Percentiles rank a stretch among this genome's conserved stretches.
Evolutionary conservation across 345 rosid species (phyloP).

Genomic region (Heritiera fomes): DNA sequence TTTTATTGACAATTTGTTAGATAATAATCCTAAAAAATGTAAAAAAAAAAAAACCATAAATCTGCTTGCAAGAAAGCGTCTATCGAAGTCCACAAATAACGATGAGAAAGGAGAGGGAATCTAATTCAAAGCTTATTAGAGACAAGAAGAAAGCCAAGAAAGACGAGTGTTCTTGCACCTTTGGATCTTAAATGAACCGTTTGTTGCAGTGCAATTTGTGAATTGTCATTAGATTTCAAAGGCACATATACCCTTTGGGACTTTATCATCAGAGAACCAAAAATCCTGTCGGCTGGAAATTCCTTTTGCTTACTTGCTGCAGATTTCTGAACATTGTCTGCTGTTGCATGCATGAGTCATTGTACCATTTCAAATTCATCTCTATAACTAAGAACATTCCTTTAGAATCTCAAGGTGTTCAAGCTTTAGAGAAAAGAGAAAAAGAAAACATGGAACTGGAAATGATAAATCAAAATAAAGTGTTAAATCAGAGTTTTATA

Average conservation of each 20-base stretch:
- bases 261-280: not conserved
- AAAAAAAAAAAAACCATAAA: not conserved
- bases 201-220: not conserved
- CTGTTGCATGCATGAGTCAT: not conserved
- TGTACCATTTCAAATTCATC: not conserved
- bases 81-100: not conserved
- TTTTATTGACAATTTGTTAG: too few relatives aligned
- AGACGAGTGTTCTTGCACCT: not conserved
- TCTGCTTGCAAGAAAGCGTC: not conserved
- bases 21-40: too few relatives aligned
- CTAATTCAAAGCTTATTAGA: slow-evolving; percentile 1
- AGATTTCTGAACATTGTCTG: not conserved
- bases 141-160: not conserved
- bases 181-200: slow-evolving; percentile 3
- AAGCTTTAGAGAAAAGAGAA: not conserved
- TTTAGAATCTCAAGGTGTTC: not conserved
- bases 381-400: too few relatives aligned
- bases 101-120: not conserved
- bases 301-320: not conserved
- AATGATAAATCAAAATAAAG: not conserved
- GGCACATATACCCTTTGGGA: not conserved
- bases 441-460: not conserved
- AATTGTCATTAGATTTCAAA: not conserved
- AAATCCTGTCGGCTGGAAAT: not conserved
- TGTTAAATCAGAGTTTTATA: not conserved